Evolutionary conservation across 208 protist species (phyloP), one percentile per base, ranked within the genome.

Genomic region (Angomonas desouzai): DNA sequence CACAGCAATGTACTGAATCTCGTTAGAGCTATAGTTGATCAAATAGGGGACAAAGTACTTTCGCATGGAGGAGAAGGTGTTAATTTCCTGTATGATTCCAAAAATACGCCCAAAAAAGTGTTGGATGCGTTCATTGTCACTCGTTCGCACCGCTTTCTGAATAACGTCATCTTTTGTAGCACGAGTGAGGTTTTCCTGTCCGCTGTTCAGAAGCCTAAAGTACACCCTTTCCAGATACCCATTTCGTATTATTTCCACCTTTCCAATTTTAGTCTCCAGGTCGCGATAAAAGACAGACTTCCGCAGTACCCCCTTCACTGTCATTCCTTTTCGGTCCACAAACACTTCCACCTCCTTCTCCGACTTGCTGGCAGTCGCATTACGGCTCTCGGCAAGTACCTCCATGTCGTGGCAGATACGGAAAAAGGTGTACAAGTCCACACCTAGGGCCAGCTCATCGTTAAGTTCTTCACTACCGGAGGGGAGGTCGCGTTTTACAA

Each of bases 401-500:
- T 85, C 75, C 75, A 82, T 78, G 66, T 89, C 82, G 58, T 82
- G 66, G 48, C 70, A 77, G 20, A 76, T 73, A 6, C 72, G 71
- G 55, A 89, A 85, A 60, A 89, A 89, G 29, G 69, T 84, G 68
- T 76, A 89, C 67, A 85, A 79, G 65, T 66, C 73, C 25, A 83
- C 73, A 13, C 65, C 82, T 1, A 81, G 65, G 2, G 66, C 57
- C 60, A 89, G 61, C 30, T 85, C 74, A 45, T 89, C 82, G 28
- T 81, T 47, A 18, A 85, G 68, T 64, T 85, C 82, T 49, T 83
- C 76, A 18, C 51, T 16, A 29, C 76, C 68, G 10, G 64, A 58
- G 1, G 70, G 71, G 49, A 76, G 49, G 66, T 83, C 68, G 28
- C 55, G 43, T 38, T 66, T 64, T 18, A 76, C 56, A 64, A 70